Percentiles rank a stretch among this genome's conserved stretches.
These are phyloP conservation scores for Draba incana DNA, from an alignment of 345 rosid genomes.

Conservation along the genomic window DNA sequence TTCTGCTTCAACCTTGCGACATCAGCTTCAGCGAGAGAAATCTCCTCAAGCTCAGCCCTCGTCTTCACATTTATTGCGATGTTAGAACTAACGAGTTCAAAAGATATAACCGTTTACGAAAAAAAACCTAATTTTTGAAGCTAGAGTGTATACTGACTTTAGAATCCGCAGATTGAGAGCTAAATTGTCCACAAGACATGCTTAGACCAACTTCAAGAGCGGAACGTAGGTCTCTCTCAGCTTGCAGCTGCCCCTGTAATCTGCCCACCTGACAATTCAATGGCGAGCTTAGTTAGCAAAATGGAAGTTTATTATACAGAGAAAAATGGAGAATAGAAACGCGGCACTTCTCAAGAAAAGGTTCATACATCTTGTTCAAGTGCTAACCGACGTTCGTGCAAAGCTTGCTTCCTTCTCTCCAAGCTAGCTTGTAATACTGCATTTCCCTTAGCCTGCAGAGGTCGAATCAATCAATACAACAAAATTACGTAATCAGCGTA, in stretches of 20 bases:
- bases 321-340: slow-evolving; percentile 6
- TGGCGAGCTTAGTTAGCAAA: slow-evolving; percentile 21
- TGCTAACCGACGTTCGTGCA: slow-evolving; percentile 98
- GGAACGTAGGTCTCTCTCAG: slow-evolving; percentile 95
- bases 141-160: slow-evolving; percentile 58
- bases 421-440: slow-evolving; percentile 96
- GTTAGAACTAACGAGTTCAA: slow-evolving; percentile 38
- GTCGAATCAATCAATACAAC: slow-evolving; percentile 37
- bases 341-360: slow-evolving; percentile 28
- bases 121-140: slow-evolving; percentile 7
- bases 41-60: slow-evolving; percentile 99
- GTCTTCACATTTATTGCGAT: slow-evolving; percentile 60
- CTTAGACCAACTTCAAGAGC: slow-evolving; percentile 98
- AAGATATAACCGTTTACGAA: slow-evolving; percentile 4
- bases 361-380: slow-evolving; percentile 93
- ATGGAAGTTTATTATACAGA: neutral
- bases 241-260: slow-evolving; percentile 96
- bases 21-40: slow-evolving; percentile 98
- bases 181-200: slow-evolving; percentile 88
- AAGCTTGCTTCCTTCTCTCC: slow-evolving; percentile 98
- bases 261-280: slow-evolving; percentile 66
- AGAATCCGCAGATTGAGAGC: slow-evolving; percentile 85
- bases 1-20: slow-evolving; percentile 97
- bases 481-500: slow-evolving; percentile 17
- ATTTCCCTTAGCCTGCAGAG: slow-evolving; percentile 87